Evolutionary conservation across 1,284 basidiomycete genomes (phyloP).

Genomic region (Polyporus tsugae): DNA sequence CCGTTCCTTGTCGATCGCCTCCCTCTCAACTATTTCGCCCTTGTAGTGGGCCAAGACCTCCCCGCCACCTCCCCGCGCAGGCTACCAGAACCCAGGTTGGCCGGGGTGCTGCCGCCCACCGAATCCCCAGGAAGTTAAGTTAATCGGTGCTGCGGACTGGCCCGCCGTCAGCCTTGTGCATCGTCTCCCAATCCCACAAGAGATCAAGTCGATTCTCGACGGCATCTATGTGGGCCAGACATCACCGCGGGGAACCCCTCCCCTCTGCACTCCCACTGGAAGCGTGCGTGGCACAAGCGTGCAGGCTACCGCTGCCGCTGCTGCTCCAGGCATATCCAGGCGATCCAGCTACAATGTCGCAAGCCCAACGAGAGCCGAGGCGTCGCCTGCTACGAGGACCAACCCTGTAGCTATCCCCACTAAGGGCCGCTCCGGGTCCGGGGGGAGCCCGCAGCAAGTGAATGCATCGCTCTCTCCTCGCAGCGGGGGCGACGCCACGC

Average conservation of each 20-base stretch:
- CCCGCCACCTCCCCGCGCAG: slow-evolving; percentile 58
- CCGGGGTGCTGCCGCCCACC: slow-evolving; percentile 85
- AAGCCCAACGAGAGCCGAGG: slow-evolving; percentile 38
- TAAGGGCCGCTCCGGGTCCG: slow-evolving; percentile 50
- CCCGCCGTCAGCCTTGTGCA: slow-evolving; percentile 76
- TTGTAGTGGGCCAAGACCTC: slow-evolving; percentile 72
- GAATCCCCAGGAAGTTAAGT: slow-evolving; percentile 58
- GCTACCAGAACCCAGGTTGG: slow-evolving; percentile 78
- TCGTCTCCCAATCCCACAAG: slow-evolving; percentile 70
- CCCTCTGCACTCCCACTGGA: slow-evolving; percentile 42
- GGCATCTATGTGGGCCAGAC: slow-evolving; percentile 44
- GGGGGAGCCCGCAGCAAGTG: slow-evolving; percentile 58
- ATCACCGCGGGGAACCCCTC: slow-evolving; percentile 34
- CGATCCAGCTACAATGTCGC: slow-evolving; percentile 53
- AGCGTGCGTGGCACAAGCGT: slow-evolving; percentile 37
- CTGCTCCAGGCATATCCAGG: slow-evolving; percentile 53
- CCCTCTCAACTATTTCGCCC: slow-evolving; percentile 38
- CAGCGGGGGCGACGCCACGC: slow-evolving; percentile 47
- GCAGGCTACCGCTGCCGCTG: slow-evolving; percentile 34
- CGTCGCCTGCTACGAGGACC: slow-evolving; percentile 36
- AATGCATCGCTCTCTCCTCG: slow-evolving; percentile 48
- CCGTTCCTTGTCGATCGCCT: slow-evolving; percentile 38
- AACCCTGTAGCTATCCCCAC: slow-evolving; percentile 46
- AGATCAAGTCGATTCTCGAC: slow-evolving; percentile 72
- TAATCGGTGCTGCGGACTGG: slow-evolving; percentile 81